phyloP scores from a whole-genome alignment of 495 filamentous ascomycete genomes.

The Aspergillus avenaceus region DNA sequence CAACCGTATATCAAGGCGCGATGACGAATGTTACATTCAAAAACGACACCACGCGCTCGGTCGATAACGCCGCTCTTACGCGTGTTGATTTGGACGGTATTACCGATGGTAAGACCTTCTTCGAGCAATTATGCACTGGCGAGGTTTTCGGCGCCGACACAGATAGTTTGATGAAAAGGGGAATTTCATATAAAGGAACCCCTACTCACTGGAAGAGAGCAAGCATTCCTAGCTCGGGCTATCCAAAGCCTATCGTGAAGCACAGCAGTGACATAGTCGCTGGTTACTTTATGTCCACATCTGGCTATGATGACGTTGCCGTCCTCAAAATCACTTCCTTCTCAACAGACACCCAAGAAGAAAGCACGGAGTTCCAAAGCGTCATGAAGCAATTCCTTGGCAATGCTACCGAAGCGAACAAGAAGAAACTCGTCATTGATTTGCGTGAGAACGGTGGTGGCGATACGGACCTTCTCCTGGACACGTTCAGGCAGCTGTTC shows the following conservation, averaged over 20 bases:
- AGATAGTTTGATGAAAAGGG: neutral
- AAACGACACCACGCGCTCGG: slow-evolving; percentile 3
- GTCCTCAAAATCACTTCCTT: slow-evolving; percentile 52
- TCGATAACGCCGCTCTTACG: neutral
- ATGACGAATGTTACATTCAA: slow-evolving; percentile 7
- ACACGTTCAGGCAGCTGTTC: slow-evolving; percentile 52
- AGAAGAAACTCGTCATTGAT: slow-evolving; percentile 48
- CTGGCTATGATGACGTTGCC: slow-evolving; percentile 22
- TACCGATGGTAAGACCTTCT: slow-evolving; percentile 4
- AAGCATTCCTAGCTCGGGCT: slow-evolving; percentile 3
- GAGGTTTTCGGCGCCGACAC: neutral
- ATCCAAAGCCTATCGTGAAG: slow-evolving; percentile 8
- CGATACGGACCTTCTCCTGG: slow-evolving; percentile 32
- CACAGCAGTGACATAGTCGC: slow-evolving; percentile 17
- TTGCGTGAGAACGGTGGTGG: slow-evolving; percentile 48
- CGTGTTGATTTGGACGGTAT: neutral
- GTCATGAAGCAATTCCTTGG: slow-evolving; percentile 40
- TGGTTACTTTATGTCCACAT: slow-evolving; percentile 34
- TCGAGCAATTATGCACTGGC: slow-evolving; percentile 3
- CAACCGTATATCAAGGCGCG: neutral
- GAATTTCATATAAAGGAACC: neutral
- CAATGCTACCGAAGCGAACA: slow-evolving; percentile 25
- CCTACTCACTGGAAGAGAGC: neutral
- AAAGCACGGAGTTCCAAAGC: slow-evolving; percentile 27
- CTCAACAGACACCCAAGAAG: slow-evolving; percentile 12